Evolutionary conservation across 2,329 filamentous ascomycete species (phyloP).

Genomic region (Penicillium digitatum): DNA sequence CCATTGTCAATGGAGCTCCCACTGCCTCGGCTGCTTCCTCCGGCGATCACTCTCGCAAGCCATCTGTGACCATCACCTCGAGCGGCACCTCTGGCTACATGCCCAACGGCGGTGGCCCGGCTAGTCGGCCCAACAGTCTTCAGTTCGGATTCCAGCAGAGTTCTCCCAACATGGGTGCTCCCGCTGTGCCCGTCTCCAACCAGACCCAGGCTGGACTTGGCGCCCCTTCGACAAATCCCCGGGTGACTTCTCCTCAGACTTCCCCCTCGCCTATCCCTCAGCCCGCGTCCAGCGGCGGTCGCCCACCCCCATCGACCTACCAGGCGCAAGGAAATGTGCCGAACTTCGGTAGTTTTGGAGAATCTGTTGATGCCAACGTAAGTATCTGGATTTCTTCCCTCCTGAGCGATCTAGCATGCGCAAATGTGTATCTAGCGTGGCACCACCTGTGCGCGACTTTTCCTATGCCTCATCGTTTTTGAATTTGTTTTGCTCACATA

Average conservation of each 20-base stretch:
- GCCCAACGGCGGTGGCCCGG: conserved; percentile 72
- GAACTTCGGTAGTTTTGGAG: conserved; percentile 77
- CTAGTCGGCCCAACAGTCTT: conserved; percentile 56
- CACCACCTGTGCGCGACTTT: background rate
- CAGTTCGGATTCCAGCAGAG: conserved; percentile 74
- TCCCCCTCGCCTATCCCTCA: conserved; percentile 93
- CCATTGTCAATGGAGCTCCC: conserved; percentile 63
- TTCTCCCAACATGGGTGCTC: conserved; percentile 61
- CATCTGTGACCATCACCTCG: conserved; percentile 86
- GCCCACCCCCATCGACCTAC: conserved; percentile 75
- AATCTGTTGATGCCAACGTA: conserved; percentile 66
- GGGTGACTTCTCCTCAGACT: conserved; percentile 75
- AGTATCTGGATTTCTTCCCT: conserved; percentile 34
- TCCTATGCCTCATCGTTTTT: background rate
- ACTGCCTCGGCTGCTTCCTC: conserved; percentile 37
- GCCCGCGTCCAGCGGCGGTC: conserved; percentile 74
- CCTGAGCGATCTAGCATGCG: background rate
- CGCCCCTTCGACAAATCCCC: conserved; percentile 59
- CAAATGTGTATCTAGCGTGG: background rate
- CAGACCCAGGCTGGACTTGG: conserved; percentile 41
- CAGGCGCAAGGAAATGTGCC: conserved; percentile 67
- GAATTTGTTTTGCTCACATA: conserved; percentile 47
- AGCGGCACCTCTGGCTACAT: conserved; percentile 71
- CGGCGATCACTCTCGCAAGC: conserved; percentile 75
- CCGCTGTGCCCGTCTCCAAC: conserved; percentile 45